Evolutionary conservation across 78 protist species (phyloP).

Genomic region (Emiliania huxleyi): DNA sequence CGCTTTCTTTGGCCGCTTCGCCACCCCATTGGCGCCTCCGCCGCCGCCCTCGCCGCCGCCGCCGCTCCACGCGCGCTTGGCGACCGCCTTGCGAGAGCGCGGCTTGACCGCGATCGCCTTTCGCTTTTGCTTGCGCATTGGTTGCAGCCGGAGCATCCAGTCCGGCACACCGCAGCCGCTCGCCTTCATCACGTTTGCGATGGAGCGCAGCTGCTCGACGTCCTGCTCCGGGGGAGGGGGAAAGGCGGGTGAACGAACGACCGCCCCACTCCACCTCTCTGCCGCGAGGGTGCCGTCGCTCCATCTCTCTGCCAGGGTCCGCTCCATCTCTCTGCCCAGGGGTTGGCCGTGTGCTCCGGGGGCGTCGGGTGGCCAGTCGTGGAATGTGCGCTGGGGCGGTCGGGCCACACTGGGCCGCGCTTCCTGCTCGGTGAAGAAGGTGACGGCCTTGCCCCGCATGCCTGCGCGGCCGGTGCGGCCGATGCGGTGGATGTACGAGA

Average conservation of each 20-base stretch:
- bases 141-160: conserved; percentile 76
- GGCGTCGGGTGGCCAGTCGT: too few species aligned
- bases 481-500: conserved; percentile 65
- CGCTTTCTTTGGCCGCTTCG: too few species aligned
- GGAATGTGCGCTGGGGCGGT: too few species aligned
- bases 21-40: too few species aligned
- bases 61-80: background rate
- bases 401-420: too few species aligned
- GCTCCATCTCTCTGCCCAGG: too few species aligned
- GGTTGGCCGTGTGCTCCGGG: too few species aligned
- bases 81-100: background rate
- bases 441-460: background rate
- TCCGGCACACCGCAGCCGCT: conserved; percentile 82
- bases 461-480: conserved; percentile 95
- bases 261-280: too few species aligned
- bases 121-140: background rate
- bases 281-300: too few species aligned
- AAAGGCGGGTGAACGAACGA: conserved; percentile 82
- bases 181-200: conserved; percentile 72
- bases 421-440: background rate
- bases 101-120: background rate
- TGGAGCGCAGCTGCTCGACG: conserved; percentile 40
- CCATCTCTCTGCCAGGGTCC: too few species aligned
- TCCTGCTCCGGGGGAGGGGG: conserved; percentile 82
- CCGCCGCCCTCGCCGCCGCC: too few species aligned